phyloP scores from a whole-genome alignment of 2,329 filamentous ascomycete genomes.

The Trichoderma polysporum region DNA sequence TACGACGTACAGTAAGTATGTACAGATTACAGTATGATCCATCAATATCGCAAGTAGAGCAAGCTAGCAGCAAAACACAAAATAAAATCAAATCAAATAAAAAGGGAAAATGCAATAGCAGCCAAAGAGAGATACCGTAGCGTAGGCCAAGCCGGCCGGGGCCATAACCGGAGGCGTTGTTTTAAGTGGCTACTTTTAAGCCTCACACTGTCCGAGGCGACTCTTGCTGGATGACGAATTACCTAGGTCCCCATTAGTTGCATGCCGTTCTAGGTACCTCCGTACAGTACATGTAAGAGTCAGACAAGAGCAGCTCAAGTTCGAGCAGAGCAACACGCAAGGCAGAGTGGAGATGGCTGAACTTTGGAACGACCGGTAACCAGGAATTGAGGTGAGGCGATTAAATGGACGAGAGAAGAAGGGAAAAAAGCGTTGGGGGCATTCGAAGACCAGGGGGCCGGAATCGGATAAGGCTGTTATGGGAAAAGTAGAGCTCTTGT shows the following conservation, averaged over 20 bases:
- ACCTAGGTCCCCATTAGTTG: neutral
- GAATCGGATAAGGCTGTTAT: slow-evolving; percentile 9
- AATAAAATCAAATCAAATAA: neutral
- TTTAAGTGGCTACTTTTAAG: neutral
- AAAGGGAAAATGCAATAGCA: neutral
- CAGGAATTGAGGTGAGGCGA: neutral
- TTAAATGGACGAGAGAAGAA: neutral
- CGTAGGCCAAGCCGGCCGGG: neutral
- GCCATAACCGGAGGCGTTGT: neutral
- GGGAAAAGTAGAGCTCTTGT: neutral
- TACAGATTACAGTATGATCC: neutral
- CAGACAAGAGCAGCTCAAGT: neutral
- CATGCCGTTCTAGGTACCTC: neutral
- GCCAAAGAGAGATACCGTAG: neutral
- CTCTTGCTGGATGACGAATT: neutral
- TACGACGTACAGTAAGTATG: too few relatives aligned
- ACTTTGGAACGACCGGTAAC: neutral
- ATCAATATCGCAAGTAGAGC: neutral
- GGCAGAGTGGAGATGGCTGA: slow-evolving; percentile 14
- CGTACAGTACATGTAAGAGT: neutral
- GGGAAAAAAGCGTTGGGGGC: neutral
- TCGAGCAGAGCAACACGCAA: neutral
- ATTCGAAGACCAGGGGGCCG: neutral
- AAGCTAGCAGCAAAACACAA: neutral
- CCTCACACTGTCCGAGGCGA: neutral